phyloP scores from a whole-genome alignment of 1,139 yeast genomes.

The Taphrina flavorubra region DNA sequence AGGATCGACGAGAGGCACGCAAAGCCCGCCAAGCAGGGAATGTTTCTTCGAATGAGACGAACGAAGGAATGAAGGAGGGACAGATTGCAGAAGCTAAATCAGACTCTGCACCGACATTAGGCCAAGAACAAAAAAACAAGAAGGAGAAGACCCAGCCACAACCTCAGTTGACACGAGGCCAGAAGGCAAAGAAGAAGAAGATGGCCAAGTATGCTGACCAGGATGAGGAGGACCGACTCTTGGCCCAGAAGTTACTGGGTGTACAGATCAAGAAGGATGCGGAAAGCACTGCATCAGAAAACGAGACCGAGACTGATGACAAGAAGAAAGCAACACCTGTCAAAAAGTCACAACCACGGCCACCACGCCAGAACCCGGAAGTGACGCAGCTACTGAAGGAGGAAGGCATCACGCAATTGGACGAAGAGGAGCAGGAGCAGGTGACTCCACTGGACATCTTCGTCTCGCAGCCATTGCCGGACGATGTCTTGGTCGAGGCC shows the following conservation, averaged over 20 bases:
- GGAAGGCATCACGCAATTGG: slow-evolving; percentile 51
- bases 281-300: slow-evolving; percentile 58
- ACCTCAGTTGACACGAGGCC: slow-evolving; percentile 66
- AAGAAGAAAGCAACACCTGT: slow-evolving; percentile 45
- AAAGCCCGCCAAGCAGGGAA: slow-evolving; percentile 13
- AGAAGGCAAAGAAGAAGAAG: slow-evolving; percentile 80
- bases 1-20: slow-evolving; percentile 38
- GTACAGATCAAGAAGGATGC: slow-evolving; percentile 65
- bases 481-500: slow-evolving; percentile 61
- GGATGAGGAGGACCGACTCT: slow-evolving; percentile 80
- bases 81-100: neutral
- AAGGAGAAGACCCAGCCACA: slow-evolving; percentile 19
- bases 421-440: slow-evolving; percentile 50
- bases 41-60: neutral
- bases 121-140: slow-evolving; percentile 42
- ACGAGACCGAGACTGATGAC: slow-evolving; percentile 50
- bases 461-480: slow-evolving; percentile 52
- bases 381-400: slow-evolving; percentile 45
- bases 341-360: slow-evolving; percentile 46
- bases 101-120: slow-evolving; percentile 1
- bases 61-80: neutral
- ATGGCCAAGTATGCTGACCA: slow-evolving; percentile 87
- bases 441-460: slow-evolving; percentile 50
- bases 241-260: slow-evolving; percentile 82
- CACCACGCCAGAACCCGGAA: slow-evolving; percentile 45